phyloP scores from a whole-genome alignment of 228 moss, liverwort and hornwort species.

The Sphagnum magellanicum region DNA sequence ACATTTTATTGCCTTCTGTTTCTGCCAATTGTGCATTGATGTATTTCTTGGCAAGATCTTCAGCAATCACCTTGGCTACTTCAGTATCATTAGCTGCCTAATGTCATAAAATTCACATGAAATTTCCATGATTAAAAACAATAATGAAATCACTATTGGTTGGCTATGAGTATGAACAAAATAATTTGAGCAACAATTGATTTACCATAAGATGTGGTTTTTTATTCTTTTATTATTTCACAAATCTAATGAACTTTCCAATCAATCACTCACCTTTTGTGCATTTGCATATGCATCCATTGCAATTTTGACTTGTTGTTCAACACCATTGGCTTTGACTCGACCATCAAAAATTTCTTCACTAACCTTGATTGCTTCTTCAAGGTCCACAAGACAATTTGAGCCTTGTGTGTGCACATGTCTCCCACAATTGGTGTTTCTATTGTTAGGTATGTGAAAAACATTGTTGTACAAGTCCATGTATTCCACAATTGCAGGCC shows the following conservation, averaged over 20 bases:
- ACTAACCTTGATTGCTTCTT: constrained; percentile 12
- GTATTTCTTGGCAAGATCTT: constrained; percentile 16
- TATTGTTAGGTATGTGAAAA: constrained; percentile 15
- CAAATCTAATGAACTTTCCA: neutral
- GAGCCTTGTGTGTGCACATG: constrained; percentile 22
- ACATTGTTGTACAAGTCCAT: constrained; percentile 21
- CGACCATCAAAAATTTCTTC: constrained; percentile 22
- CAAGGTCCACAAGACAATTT: constrained; percentile 38
- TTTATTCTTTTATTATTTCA: no score
- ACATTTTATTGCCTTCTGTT: constrained; percentile 2
- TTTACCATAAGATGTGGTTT: no score
- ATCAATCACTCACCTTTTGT: constrained; percentile 2
- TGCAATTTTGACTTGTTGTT: neutral
- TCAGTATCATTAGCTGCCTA: constrained; percentile 16
- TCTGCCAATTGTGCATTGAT: constrained; percentile 19
- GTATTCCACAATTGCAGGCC: constrained; percentile 44
- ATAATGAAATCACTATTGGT: no score
- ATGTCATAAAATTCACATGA: no score
- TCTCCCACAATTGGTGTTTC: constrained; percentile 6
- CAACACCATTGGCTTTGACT: constrained; percentile 4
- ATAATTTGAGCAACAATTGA: no score
- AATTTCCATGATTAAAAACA: no score
- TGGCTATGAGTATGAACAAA: no score
- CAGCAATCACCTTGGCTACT: constrained; percentile 5
- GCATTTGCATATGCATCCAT: neutral